Percentiles rank a stretch among this genome's conserved stretches.
Evolutionary conservation across 1,284 basidiomycete species (phyloP).

Genomic region (Jaminaea rosea): DNA sequence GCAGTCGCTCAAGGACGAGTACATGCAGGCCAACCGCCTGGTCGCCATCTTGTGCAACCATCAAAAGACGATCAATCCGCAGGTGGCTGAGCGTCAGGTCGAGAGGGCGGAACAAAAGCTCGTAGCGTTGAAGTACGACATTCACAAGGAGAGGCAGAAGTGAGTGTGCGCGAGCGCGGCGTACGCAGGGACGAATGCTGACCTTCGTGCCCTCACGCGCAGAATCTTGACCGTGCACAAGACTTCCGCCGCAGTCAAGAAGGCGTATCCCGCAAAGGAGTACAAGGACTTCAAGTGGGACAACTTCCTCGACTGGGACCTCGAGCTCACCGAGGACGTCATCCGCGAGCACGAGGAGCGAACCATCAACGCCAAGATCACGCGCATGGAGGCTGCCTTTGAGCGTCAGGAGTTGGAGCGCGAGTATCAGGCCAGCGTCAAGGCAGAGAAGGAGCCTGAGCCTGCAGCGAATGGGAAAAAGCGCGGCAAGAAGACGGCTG

Average conservation of each 20-base stretch:
- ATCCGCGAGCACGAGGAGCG: conserved; percentile 72
- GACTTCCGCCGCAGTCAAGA: conserved; percentile 52
- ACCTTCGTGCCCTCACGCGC: too few relatives aligned
- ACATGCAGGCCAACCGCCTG: conserved; percentile 45
- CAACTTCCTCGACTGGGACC: conserved; percentile 61
- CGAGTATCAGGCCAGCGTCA: conserved; percentile 25
- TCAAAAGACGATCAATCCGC: conserved; percentile 45
- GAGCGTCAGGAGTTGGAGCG: conserved; percentile 54
- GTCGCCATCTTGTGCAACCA: conserved; percentile 47
- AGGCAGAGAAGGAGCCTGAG: conserved; percentile 7
- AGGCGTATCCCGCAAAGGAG: conserved; percentile 58
- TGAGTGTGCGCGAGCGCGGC: too few relatives aligned
- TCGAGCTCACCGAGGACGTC: conserved; percentile 86
- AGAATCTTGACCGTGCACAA: conserved; percentile 51
- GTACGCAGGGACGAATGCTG: too few relatives aligned
- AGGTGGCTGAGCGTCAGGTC: not conserved
- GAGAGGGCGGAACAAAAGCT: conserved; percentile 7
- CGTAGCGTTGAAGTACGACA: conserved; percentile 40
- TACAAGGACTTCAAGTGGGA: conserved; percentile 62
- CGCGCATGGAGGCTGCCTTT: conserved; percentile 60
- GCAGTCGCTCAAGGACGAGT: conserved; percentile 40
- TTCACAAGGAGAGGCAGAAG: conserved; percentile 44
- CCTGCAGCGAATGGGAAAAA: conserved; percentile 15
- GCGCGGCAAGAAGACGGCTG: conserved; percentile 11
- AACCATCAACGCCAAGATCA: conserved; percentile 53